A percentile compares a stretch with the other conserved stretches of the same genome.
phyloP scores from a whole-genome alignment of 2,329 filamentous ascomycete species.

The Aschersonia sp. region DNA sequence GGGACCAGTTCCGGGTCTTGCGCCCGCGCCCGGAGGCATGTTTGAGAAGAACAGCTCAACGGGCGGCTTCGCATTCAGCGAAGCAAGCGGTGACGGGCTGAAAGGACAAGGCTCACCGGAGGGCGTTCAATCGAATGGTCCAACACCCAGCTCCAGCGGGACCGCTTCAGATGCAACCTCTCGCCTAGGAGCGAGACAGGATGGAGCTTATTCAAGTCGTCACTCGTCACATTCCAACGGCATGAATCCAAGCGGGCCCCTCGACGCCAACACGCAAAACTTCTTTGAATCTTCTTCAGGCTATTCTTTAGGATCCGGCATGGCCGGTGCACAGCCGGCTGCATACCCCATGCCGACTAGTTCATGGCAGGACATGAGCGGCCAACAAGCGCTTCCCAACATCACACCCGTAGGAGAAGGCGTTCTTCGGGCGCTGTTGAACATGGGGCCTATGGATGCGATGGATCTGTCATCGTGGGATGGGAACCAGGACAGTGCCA shows the following conservation, averaged over 20 bases:
- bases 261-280: constrained; percentile 18
- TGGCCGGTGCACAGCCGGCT: constrained; percentile 10
- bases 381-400: constrained; percentile 19
- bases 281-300: constrained; percentile 25
- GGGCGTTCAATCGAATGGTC: constrained; percentile 34
- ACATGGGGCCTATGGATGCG: constrained; percentile 43
- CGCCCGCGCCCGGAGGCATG: constrained; percentile 18
- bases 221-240: constrained; percentile 28
- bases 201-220: constrained; percentile 37
- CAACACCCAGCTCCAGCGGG: constrained; percentile 43
- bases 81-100: constrained; percentile 28
- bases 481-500: constrained; percentile 13
- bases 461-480: constrained; percentile 42
- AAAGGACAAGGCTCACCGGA: constrained; percentile 35
- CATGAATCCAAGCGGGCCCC: constrained; percentile 19
- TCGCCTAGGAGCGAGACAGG: constrained; percentile 19
- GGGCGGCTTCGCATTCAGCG: constrained; percentile 22
- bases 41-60: constrained; percentile 18
- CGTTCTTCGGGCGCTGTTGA: constrained; percentile 41
- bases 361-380: constrained; percentile 28
- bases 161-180: constrained; percentile 14
- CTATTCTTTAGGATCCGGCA: constrained; percentile 17
- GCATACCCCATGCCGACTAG: constrained; percentile 27
- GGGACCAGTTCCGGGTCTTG: constrained; percentile 18
- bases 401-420: constrained; percentile 44